Evolutionary conservation across 768 basidiomycete genomes (phyloP), one percentile per base, ranked within the genome.

Genomic region (Xanthoconium purpureum): DNA sequence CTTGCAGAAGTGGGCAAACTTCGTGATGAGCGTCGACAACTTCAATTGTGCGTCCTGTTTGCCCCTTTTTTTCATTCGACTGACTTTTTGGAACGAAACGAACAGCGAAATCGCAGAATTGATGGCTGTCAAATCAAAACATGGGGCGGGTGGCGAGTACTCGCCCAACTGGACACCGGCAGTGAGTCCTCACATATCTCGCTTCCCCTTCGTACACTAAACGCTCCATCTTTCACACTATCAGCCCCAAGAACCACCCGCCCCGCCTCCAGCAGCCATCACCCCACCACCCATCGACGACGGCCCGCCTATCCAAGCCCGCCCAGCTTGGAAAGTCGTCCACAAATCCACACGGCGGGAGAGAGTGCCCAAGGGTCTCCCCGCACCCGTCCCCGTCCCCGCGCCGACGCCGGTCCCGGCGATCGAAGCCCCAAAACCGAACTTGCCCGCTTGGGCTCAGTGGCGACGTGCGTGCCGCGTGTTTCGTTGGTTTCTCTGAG

Each of bases 41-140:
- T 84, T 55, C 83, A 84, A 57, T 80, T 79, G 82, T 83, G 57
- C 62, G 78, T 75, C 56, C 18, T 39, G 24, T 1, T 45, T 29
- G 13, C 17, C 18, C n/a, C 24, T 5, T 11, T 3, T 3, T 32
- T 29, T 30, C 33, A 9, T 35, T 35, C 33, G 5, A 6, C 28
- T 30, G 12, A n/a, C 28, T 36, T 36, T 15, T 14, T n/a, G 14
- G 8, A 8, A 37, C 14, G 47, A 15, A 14, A 55, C 37, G 48
- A 28, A 28, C 65, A 92, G 91, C 60, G 91, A 94, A 71, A 90
- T 94, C 60, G 85, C 90, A 28, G 88, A 89, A 68, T 77, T 93
- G 56, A 88, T 93, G 88, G 80, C 83, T 48, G 77, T 91, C 48
- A 89, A 90, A 68, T 84, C 89, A 18, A 92, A 93, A 70, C 87